These are phyloP conservation scores for Neoboletus brunneissimus DNA, from an alignment of 768 basidiomycete genomes.

Conservation along the genomic window DNA sequence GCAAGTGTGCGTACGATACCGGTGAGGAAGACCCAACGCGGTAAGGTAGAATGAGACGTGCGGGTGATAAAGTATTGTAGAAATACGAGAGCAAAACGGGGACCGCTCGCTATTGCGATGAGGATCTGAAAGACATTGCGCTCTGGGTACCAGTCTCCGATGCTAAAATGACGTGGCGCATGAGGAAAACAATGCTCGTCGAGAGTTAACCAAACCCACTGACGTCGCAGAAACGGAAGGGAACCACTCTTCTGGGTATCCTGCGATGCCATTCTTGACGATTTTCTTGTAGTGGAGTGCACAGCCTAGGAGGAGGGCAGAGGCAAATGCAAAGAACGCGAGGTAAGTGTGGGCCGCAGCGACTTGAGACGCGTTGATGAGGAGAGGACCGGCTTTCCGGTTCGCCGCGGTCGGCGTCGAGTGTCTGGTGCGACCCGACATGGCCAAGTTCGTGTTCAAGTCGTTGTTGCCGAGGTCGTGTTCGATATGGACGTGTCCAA, in stretches of 20 bases:
- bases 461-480: not conserved
- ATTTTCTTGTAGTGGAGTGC: slow-evolving; percentile 78
- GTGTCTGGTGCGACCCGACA: slow-evolving; percentile 19
- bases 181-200: not conserved
- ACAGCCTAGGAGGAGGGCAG: slow-evolving; percentile 63
- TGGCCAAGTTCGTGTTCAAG: not conserved
- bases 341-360: slow-evolving; percentile 65
- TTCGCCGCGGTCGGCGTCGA: not conserved
- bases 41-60: slow-evolving; percentile 39
- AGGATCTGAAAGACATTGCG: slow-evolving; percentile 82
- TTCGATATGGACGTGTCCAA: not conserved
- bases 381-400: slow-evolving; percentile 12
- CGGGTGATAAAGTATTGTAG: slow-evolving; percentile 62
- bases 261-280: slow-evolving; percentile 80
- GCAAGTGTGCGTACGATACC: slow-evolving; percentile 73
- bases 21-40: slow-evolving; percentile 52
- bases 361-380: slow-evolving; percentile 50
- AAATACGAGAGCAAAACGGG: slow-evolving; percentile 65
- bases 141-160: slow-evolving; percentile 91
- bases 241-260: slow-evolving; percentile 86
- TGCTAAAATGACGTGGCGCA: slow-evolving; percentile 41
- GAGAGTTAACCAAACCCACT: slow-evolving; percentile 23
- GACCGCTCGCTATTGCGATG: slow-evolving; percentile 85
- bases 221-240: slow-evolving; percentile 87
- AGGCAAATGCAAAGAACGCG: slow-evolving; percentile 60